Evolutionary conservation across 192 early-diverging fungal genomes (phyloP), one percentile per base, ranked within the genome.

Genomic region (Linnemannia zychae): DNA sequence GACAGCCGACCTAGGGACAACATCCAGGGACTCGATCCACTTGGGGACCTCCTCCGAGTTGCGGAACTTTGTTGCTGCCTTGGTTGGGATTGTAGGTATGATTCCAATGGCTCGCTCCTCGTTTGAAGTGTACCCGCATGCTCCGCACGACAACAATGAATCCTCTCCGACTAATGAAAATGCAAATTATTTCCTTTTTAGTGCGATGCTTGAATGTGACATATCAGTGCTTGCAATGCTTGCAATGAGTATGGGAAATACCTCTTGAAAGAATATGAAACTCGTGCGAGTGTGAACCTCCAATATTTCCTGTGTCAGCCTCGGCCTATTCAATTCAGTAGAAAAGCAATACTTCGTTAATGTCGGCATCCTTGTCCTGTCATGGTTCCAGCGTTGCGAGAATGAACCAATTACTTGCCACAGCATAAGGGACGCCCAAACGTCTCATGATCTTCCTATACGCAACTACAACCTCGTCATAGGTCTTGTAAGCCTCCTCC

Each of bases 251-350:
- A 2, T 22, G 20, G 22, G 7, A 22, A 38, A 13, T 88, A 94
- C 93, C 92, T 78, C 44, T 67, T 13, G 94, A 95, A 17, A 94
- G 81, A 80, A 97, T 90, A 74, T 97, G 97, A 85, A 95, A 98
- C 83, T 98, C 97, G 78, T 98, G 97, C 3, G 97, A 98, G 74
- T 92, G 86, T 38, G 91, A 90, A 11, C 97, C 97, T 74, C 97
- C 97, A 85, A 98, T 98, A 71, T 94, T 96, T 36, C 97, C 97
- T 52, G 95, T 94, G 81, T 98, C 97, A 9, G 97, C 97, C 38
- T 96, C 94, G 6, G 96, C 96, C 91, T 93, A 76, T 31, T 5
- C 37, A 71, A 76, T 31, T 5, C 37, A 71, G 52, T 37, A 60
- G 67, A 49, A 33, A 40, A 18, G 4, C 15, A 71, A 31, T 0